phyloP scores from a whole-genome alignment of 2,329 filamentous ascomycete species.

The Fusarium verticillioides region DNA sequence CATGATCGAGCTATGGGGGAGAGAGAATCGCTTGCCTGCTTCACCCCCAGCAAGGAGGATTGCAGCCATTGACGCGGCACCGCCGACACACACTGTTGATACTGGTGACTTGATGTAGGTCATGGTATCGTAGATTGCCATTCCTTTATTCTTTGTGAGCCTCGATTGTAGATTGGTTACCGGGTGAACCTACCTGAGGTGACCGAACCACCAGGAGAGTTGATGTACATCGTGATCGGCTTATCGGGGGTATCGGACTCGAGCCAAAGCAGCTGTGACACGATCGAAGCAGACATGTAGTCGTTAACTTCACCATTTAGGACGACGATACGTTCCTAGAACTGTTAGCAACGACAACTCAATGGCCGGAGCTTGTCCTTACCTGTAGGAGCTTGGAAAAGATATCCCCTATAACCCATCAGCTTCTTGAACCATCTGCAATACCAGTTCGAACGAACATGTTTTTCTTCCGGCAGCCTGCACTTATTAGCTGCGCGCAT shows the following conservation, averaged over 20 bases:
- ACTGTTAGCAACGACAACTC: slow-evolving; percentile 21
- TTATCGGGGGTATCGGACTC: slow-evolving; percentile 96
- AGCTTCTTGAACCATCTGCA: slow-evolving; percentile 11
- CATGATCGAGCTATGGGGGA: slow-evolving; percentile 97
- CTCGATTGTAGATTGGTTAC: background rate
- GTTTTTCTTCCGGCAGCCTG: slow-evolving; percentile 82
- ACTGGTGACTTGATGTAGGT: slow-evolving; percentile 93
- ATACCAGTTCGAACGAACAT: slow-evolving; percentile 61
- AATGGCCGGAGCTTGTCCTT: slow-evolving; percentile 28
- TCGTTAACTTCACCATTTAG: slow-evolving; percentile 94
- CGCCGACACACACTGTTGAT: slow-evolving; percentile 93
- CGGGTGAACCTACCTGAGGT: slow-evolving; percentile 64
- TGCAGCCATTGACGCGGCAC: slow-evolving; percentile 94
- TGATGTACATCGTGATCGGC: slow-evolving; percentile 97
- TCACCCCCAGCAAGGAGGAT: slow-evolving; percentile 88
- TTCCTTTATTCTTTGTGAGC: slow-evolving; percentile 53
- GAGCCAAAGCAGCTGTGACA: slow-evolving; percentile 96
- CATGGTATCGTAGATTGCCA: slow-evolving; percentile 99
- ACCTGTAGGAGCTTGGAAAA: slow-evolving; percentile 84
- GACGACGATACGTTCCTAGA: slow-evolving; percentile 89
- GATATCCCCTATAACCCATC: slow-evolving; percentile 73
- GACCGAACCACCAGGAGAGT: slow-evolving; percentile 93
- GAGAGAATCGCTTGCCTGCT: slow-evolving; percentile 83
- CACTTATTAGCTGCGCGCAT: slow-evolving; percentile 43
- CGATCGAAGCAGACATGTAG: slow-evolving; percentile 89